phyloP scores from a whole-genome alignment of 192 early-diverging fungal species.

The Gamsiella multidivaricata region DNA sequence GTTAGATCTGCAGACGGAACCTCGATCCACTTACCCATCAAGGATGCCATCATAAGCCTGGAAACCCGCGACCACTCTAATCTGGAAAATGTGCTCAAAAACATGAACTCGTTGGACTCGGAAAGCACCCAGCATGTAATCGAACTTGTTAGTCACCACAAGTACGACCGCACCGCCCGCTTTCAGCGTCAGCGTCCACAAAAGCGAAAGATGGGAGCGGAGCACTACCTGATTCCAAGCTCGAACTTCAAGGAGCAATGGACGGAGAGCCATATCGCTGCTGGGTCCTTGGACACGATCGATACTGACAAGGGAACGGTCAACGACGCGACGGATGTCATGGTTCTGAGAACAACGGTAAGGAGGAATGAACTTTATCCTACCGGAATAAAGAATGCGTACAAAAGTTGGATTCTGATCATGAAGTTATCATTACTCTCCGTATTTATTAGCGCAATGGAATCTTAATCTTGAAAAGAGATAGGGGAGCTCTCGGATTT shows the following conservation, averaged over 20 bases:
- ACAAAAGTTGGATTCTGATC: neutral
- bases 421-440: neutral
- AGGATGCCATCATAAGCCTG: slow-evolving; percentile 9
- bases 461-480: slow-evolving; percentile 24
- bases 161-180: neutral
- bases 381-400: neutral
- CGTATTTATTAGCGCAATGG: slow-evolving; percentile 13
- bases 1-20: slow-evolving; percentile 26
- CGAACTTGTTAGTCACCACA: neutral
- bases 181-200: neutral
- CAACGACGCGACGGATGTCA: slow-evolving; percentile 21
- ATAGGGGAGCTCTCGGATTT: too few relatives aligned
- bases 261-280: slow-evolving; percentile 4
- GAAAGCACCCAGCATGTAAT: neutral
- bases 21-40: slow-evolving; percentile 34
- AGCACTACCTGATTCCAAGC: neutral
- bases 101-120: neutral
- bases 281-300: slow-evolving; percentile 1
- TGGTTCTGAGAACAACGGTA: slow-evolving; percentile 40
- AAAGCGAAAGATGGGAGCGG: neutral
- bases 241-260: neutral
- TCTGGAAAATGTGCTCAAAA: neutral
- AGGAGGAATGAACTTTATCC: neutral
- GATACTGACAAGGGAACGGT: slow-evolving; percentile 35
- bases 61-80: neutral